Evolutionary conservation across 768 basidiomycete species (phyloP).

Genomic region (Crucibulum laeve): DNA sequence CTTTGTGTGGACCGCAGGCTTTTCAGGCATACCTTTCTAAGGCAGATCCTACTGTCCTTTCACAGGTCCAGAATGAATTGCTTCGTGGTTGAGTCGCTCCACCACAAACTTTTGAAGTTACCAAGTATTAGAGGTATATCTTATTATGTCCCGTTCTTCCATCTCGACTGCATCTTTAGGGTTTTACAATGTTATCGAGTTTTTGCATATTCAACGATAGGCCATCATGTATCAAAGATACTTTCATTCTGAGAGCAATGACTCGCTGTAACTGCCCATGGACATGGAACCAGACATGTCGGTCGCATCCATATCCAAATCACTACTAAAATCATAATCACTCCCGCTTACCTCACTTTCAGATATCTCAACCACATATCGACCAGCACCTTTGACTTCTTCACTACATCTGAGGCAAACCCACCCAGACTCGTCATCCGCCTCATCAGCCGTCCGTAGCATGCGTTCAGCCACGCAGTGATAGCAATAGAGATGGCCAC

Average conservation of each 20-base stretch:
- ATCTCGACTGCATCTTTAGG: neutral
- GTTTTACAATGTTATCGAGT: no score
- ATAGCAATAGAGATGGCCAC: slow-evolving; percentile 90
- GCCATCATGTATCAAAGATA: no score
- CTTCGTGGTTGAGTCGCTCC: slow-evolving; percentile 14
- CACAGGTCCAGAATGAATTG: slow-evolving; percentile 61
- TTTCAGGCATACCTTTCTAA: slow-evolving; percentile 65
- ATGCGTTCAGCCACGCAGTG: slow-evolving; percentile 86
- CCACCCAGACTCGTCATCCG: slow-evolving; percentile 58
- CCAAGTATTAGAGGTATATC: neutral
- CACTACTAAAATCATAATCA: slow-evolving; percentile 59
- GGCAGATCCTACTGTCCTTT: slow-evolving; percentile 70
- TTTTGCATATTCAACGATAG: no score
- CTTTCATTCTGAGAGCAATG: slow-evolving; percentile 33
- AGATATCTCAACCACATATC: slow-evolving; percentile 43
- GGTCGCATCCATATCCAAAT: slow-evolving; percentile 40
- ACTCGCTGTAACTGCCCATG: slow-evolving; percentile 47
- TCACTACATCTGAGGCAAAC: slow-evolving; percentile 79
- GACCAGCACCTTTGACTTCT: slow-evolving; percentile 57
- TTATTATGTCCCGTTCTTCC: neutral
- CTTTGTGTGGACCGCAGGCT: slow-evolving; percentile 45
- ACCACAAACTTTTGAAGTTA: neutral
- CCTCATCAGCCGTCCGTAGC: slow-evolving; percentile 67
- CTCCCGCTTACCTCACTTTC: slow-evolving; percentile 40
- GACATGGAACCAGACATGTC: slow-evolving; percentile 58